Conservation (phyloP, 257 asterid species). For the Marsdenia floribunda region DNA sequence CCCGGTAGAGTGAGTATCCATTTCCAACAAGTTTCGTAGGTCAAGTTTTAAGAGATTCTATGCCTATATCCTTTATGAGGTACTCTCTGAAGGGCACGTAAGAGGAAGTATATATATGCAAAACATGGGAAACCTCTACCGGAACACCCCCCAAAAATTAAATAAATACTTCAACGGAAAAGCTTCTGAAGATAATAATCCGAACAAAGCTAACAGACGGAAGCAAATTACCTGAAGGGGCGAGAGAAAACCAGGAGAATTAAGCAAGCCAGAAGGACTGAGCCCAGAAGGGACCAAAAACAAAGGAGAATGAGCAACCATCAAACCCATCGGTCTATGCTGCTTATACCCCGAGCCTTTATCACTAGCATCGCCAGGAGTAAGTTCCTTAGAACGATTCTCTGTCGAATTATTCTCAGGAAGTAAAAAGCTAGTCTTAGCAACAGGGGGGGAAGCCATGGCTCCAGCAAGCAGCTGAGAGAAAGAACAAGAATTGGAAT, state of each 20-base stretch:
- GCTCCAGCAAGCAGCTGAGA: conserved; percentile 87
- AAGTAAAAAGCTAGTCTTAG: conserved; percentile 15
- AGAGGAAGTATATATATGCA: neutral
- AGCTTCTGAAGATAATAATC: neutral
- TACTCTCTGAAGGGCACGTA: neutral
- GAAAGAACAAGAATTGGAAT: conserved; percentile 50
- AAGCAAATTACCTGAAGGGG: conserved; percentile 66
- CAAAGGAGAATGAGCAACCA: conserved; percentile 66
- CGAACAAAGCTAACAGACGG: neutral
- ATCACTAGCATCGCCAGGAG: conserved; percentile 14
- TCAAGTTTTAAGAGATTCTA: neutral
- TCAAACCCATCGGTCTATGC: conserved; percentile 65
- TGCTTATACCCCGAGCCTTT: conserved; percentile 47
- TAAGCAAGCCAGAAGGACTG: conserved; percentile 75
- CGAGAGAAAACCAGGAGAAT: conserved; percentile 79
- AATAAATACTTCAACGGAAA: too few relatives aligned
- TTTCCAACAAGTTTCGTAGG: neutral
- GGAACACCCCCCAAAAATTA: neutral
- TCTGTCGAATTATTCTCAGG: neutral
- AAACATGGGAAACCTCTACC: neutral
- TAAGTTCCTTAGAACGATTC: neutral
- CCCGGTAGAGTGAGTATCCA: neutral
- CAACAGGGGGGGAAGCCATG: conserved; percentile 81
- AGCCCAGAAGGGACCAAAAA: conserved; percentile 67
- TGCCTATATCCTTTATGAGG: neutral